phyloP scores from a whole-genome alignment of 2,329 filamentous ascomycete genomes.

The Juglanconis oblonga region DNA sequence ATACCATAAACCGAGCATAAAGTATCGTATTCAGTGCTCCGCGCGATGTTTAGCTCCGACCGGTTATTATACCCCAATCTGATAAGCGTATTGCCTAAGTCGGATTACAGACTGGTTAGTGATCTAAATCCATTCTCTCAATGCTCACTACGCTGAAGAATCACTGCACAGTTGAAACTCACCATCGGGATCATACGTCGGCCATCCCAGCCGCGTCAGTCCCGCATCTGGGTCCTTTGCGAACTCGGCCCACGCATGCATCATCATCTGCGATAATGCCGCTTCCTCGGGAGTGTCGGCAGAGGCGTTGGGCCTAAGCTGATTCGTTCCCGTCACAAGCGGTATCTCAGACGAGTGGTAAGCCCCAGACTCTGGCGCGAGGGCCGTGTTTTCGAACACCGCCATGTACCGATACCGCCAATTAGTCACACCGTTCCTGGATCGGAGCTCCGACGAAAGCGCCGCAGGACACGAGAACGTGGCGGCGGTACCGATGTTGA shows the following conservation, averaged over 20 bases:
- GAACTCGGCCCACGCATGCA: conserved; percentile 11
- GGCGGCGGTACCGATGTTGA: neutral
- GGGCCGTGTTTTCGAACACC: neutral
- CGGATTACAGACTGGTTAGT: too few species aligned
- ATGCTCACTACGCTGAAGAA: too few species aligned
- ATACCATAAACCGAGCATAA: too few species aligned
- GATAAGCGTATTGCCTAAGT: too few species aligned
- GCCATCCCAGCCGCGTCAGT: conserved; percentile 2
- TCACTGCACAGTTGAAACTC: too few species aligned
- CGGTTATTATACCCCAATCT: too few species aligned
- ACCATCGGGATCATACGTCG: neutral
- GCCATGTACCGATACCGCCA: conserved; percentile 3
- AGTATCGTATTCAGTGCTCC: too few species aligned
- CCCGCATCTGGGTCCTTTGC: conserved; percentile 5
- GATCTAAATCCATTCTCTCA: too few species aligned
- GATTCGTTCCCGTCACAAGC: neutral
- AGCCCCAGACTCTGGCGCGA: neutral
- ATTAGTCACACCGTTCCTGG: neutral
- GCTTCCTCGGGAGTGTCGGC: neutral
- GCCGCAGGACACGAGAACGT: neutral
- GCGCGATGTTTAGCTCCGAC: too few species aligned
- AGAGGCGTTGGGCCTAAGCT: neutral
- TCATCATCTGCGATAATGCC: neutral
- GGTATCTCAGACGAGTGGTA: conserved; percentile 1
- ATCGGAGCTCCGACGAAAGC: neutral